A percentile compares a stretch with the other conserved stretches of the same genome.
Evolutionary conservation across 371 early-diverging fungal genomes (phyloP).

Genomic region (Basidiobolus meristosporus): DNA sequence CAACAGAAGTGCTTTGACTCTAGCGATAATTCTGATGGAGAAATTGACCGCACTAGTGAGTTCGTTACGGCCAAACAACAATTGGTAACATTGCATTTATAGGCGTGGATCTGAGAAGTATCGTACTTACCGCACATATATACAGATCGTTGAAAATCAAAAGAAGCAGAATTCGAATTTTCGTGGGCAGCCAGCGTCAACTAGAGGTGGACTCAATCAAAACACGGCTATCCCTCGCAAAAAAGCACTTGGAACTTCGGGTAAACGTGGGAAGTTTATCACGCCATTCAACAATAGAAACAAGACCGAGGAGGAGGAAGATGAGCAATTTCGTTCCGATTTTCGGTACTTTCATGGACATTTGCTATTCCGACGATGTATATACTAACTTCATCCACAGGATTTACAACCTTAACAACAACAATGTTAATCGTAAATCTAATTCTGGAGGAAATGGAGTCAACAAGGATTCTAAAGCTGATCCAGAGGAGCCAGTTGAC

Average conservation of each 20-base stretch:
- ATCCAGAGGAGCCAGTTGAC: conserved; percentile 14
- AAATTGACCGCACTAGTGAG: too few species aligned
- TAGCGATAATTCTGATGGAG: too few species aligned
- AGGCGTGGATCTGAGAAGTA: not conserved
- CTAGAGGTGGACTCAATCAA: not conserved
- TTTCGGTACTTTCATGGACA: conserved; percentile 1
- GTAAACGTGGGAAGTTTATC: conserved; percentile 6
- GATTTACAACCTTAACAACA: not conserved
- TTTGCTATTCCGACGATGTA: not conserved
- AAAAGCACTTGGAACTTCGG: not conserved
- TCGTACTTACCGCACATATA: not conserved
- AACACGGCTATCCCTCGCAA: not conserved
- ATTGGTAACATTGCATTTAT: conserved; percentile 3
- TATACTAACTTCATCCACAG: not conserved
- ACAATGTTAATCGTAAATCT: too few species aligned
- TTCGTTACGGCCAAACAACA: conserved; percentile 11
- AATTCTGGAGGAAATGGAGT: too few species aligned
- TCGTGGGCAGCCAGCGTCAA: not conserved
- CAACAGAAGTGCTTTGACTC: too few species aligned
- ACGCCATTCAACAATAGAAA: too few species aligned
- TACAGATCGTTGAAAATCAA: not conserved
- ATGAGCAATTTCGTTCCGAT: not conserved
- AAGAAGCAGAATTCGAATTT: not conserved
- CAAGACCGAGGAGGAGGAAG: conserved; percentile 4
- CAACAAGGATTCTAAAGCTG: conserved; percentile 1